phyloP scores from a whole-genome alignment of 129 eudicot genomes.

The Gnaphalium uliginosum region DNA sequence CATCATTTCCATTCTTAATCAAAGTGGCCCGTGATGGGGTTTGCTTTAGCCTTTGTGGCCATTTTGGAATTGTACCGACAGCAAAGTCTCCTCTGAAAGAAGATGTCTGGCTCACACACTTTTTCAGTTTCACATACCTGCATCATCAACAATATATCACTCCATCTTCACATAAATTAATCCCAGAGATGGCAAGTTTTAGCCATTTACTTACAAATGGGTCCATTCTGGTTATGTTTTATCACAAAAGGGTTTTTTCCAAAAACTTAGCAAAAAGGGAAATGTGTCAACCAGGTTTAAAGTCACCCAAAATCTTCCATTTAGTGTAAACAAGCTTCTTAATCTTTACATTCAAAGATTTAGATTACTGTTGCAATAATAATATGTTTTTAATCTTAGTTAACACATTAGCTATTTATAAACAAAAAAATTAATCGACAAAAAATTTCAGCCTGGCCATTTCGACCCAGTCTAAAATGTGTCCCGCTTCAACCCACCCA shows the following conservation, averaged over 20 bases:
- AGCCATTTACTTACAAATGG: background rate
- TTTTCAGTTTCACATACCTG: constrained; percentile 84
- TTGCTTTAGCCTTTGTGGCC: constrained; percentile 83
- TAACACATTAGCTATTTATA: background rate
- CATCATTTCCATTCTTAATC: constrained; percentile 81
- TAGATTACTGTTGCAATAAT: background rate
- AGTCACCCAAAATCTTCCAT: background rate
- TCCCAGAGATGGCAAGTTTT: background rate
- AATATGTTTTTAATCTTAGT: background rate
- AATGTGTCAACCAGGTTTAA: background rate
- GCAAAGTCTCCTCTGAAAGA: constrained; percentile 56
- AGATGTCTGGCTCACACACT: constrained; percentile 71
- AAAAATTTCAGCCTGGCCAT: background rate
- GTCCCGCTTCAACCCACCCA: constrained; percentile 1
- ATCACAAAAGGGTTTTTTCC: background rate
- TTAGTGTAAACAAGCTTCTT: background rate
- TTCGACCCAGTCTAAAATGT: background rate
- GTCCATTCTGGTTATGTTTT: background rate
- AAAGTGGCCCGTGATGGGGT: constrained; percentile 69
- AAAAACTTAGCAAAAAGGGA: background rate
- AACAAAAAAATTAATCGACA: background rate
- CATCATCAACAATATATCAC: constrained; percentile 25
- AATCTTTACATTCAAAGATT: background rate
- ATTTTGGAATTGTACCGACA: constrained; percentile 80
- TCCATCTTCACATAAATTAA: background rate